Percentiles rank a stretch among this genome's conserved stretches.
These are phyloP conservation scores for Neurospora tetraspora DNA, from an alignment of 495 filamentous ascomycete species.

Conservation along the genomic window DNA sequence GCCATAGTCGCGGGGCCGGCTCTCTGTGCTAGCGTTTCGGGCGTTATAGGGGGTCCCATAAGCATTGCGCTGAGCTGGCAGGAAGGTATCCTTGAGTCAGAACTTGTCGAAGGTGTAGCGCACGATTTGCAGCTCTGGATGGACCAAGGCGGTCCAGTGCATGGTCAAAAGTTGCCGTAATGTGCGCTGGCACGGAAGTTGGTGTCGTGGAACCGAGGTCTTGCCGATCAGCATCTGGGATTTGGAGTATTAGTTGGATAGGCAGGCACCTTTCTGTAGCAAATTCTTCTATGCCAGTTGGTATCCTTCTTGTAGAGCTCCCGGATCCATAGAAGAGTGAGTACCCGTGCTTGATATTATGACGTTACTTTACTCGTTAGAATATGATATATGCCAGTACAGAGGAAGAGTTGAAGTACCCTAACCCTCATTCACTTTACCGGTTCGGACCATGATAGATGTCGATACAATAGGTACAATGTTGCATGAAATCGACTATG, in stretches of 20 bases:
- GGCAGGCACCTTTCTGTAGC: too few relatives aligned
- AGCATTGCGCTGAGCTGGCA: conserved; percentile 23
- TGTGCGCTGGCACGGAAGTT: background rate
- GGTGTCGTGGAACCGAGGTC: background rate
- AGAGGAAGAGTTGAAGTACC: background rate
- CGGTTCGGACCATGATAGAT: background rate
- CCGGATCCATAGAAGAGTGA: background rate
- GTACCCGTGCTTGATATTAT: background rate
- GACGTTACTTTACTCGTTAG: background rate
- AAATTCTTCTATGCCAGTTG: background rate
- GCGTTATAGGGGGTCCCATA: conserved; percentile 17
- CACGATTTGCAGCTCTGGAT: conserved; percentile 22
- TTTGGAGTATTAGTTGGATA: background rate
- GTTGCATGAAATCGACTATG: background rate
- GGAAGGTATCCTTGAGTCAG: conserved; percentile 17
- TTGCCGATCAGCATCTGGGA: background rate
- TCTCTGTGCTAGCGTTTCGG: conserved; percentile 19
- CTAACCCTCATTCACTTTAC: background rate
- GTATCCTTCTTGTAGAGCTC: background rate
- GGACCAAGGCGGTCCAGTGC: background rate
- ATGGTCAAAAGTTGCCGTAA: background rate
- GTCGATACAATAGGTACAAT: background rate
- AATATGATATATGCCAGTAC: background rate
- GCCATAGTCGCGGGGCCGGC: conserved; percentile 20
- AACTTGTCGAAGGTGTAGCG: conserved; percentile 17